Base-by-base conservation (phyloP, 2,329 filamentous ascomycete species). In the Fusarium illudens region DNA sequence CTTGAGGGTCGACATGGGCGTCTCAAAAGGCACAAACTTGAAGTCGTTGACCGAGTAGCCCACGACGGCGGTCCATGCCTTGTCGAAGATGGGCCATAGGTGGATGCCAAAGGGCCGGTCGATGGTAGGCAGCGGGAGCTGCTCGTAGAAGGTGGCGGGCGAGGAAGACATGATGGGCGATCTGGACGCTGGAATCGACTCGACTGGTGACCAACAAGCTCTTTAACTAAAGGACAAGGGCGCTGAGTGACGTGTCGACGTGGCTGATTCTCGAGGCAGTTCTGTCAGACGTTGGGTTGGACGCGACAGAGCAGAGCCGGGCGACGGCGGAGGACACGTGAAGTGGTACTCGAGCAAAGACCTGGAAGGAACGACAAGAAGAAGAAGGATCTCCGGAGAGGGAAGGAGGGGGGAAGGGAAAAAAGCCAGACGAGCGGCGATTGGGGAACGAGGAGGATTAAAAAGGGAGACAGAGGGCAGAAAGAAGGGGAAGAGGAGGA, bases 1-100 rank as follows among this genome's bases (percentile, higher is more conserved):
- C 80, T 91, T 91, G 75, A 97, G 84, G 4, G 94, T 97, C 58
- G 94, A 97, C 87, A 98, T 91, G 65, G 93, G 92, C 29, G 94
- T 97, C 79, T 89, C 84, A 75, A 93, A 93, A 42, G 90, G 86
- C 64, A 89, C 85, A 81, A 98, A 98, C 70, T 87, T 83, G 84
- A 98, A 98, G 67, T 97, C 90, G 72, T 93, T 89, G 65, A 92
- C 90, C 69, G 92, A 90, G 81, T 95, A 97, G 75, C 95, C 95
- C 61, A 87, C 86, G 69, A 93, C 84, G 60, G 85, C 80, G 78
- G 91, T 90, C 82, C 91, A 98, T 73, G 86, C 90, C 84, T 94
- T 93, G 83, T 91, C 92, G 87, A 98, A 98, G 81, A 96, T 89
- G 74, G 95, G 93, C 96, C 96, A 98, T 80, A 97, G 83, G 68